Evolutionary conservation across 1,139 yeast species (phyloP).

Genomic region (Yarrowia galli): DNA sequence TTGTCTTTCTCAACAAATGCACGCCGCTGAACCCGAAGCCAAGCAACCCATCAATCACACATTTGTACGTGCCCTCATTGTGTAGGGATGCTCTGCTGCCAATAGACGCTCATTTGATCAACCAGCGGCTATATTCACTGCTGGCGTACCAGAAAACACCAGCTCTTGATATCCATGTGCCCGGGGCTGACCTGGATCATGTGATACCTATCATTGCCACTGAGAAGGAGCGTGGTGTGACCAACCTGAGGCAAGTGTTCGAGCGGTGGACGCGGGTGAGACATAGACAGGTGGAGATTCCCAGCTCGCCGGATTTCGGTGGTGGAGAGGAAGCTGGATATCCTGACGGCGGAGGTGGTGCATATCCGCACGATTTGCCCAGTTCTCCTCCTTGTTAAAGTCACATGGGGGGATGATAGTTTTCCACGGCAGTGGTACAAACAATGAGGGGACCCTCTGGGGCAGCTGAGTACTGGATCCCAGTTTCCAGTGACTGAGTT

Average conservation of each 20-base stretch:
- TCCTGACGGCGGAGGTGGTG: background rate
- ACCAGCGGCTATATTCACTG: conserved; percentile 16
- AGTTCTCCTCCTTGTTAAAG: conserved; percentile 2
- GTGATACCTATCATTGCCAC: conserved; percentile 16
- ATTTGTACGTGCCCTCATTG: conserved; percentile 16
- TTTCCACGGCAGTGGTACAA: too few species aligned
- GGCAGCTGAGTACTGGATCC: too few species aligned
- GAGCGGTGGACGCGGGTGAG: conserved; percentile 25
- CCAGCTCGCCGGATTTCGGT: conserved; percentile 12
- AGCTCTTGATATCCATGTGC: conserved; percentile 12
- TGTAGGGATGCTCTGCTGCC: conserved; percentile 5
- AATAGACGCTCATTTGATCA: conserved; percentile 19
- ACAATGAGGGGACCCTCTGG: too few species aligned
- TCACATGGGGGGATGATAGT: too few species aligned
- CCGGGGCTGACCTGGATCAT: conserved; percentile 3
- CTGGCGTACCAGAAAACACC: conserved; percentile 5
- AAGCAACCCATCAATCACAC: background rate
- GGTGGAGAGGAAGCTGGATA: background rate
- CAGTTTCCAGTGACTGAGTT: too few species aligned
- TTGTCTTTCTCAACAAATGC: conserved; percentile 14
- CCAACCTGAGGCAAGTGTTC: conserved; percentile 1
- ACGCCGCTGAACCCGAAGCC: conserved; percentile 13
- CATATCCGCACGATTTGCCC: background rate
- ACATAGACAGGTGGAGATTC: conserved; percentile 1
- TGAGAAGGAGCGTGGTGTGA: background rate